Evolutionary conservation across 2,329 filamentous ascomycete species (phyloP).

Genomic region (Cladosporium sphaerospermum): DNA sequence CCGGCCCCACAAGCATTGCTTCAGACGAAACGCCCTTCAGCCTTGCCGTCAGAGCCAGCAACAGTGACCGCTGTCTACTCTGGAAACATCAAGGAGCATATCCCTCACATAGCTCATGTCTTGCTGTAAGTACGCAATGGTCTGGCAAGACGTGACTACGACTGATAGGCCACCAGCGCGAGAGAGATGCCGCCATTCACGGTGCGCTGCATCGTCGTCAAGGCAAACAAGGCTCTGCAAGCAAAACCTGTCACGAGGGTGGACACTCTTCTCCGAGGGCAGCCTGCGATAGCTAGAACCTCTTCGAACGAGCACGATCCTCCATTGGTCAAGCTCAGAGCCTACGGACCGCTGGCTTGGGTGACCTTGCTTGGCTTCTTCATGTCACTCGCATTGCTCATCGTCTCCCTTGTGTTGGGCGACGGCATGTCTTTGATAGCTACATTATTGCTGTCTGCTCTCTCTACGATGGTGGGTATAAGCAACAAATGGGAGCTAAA

Average conservation of each 20-base stretch:
- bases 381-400: constrained; percentile 39
- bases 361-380: constrained; percentile 41
- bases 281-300: constrained; percentile 19
- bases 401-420: constrained; percentile 37
- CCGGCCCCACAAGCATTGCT: constrained; percentile 48
- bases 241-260: constrained; percentile 1
- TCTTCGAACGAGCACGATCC: neutral
- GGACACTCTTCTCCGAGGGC: constrained; percentile 37
- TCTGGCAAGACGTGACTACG: too few relatives aligned
- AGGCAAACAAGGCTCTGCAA: constrained; percentile 9
- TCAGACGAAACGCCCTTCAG: constrained; percentile 37
- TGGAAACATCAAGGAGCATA: constrained; percentile 40
- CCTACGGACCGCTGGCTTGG: constrained; percentile 37
- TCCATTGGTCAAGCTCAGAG: neutral
- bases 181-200: constrained; percentile 17
- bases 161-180: neutral
- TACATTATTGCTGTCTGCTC: constrained; percentile 41
- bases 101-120: constrained; percentile 46
- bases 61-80: constrained; percentile 42
- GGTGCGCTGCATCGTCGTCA: constrained; percentile 26
- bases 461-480: constrained; percentile 45
- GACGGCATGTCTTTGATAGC: constrained; percentile 48
- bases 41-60: constrained; percentile 35
- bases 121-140: constrained; percentile 33
- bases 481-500: constrained; percentile 45